Evolutionary conservation across 495 filamentous ascomycete genomes (phyloP), one percentile per base, ranked within the genome.

Genomic region (Penicillium subrubescens): DNA sequence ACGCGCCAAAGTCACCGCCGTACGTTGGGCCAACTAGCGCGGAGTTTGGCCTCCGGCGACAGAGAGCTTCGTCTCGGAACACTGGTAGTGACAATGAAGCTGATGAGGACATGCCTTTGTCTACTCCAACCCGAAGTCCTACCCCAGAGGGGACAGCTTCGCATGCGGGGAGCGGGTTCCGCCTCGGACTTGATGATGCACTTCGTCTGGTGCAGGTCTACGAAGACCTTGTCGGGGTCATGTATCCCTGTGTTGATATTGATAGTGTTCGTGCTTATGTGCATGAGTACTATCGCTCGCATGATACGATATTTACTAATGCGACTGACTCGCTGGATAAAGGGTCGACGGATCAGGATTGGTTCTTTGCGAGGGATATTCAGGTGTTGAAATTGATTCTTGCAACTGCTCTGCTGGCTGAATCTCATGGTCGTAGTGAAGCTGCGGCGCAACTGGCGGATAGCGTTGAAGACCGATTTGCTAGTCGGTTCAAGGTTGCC

Each of bases 201-300:
- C 71, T 91, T 10, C 84, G 90, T 0, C 74, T 96, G 19, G 87
- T 90, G 56, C 76, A 84, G 8, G 81, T 93, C 1, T 91, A 91
- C 71, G 89, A 93, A 56, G 89, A 96, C 65, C 90, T 92, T 66
- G 85, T 94, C 54, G 89, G 90, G 12, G 77, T 91, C 50, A 94
- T 94, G 91, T 96, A 94, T 73, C 92, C 92, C 0, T 86, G 94
- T 37, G 75, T 95, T 15, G 82, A 90, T 67, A 87, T 94, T 44
- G 86, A 91, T 25, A 81, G 81, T 51, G 79, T 92, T 54, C 75
- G 79, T 33, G 70, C 64, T 29, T 81, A 80, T 44, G 74, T 76
- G 14, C 59, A 66, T 10, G 77, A 79, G 25, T 85, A 89, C 51
- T 81, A 78, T 55, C 85, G 91, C n/a, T 56, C 33, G 55, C 63